Base-by-base conservation (phyloP, 805 yeast genomes). In the Teunomyces funiuensis region DNA sequence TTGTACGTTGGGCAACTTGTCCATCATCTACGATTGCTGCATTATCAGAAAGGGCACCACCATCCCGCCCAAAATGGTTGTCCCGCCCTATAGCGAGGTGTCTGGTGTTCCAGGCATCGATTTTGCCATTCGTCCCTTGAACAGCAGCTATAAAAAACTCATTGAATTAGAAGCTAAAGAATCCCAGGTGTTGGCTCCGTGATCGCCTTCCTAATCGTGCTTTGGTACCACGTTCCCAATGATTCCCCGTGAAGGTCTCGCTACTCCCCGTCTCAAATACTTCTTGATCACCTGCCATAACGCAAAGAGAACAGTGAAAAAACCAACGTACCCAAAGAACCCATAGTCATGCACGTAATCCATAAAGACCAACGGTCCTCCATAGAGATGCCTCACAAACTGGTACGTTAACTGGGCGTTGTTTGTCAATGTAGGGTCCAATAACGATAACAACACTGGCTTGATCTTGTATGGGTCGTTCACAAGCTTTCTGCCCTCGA, bases 71-170 rank as follows among this genome's bases (percentile, higher is more conserved):
- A 63, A 61, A 11, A 56, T 57, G 43, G 69, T 73, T 17, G 63
- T 79, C n/a, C 81, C 84, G 2, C 79, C 83, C 0, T 79, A 69
- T 46, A 66, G 77, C 27, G 58, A 66, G 20, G 82, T 77, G 2
- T 49, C 60, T 10, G 74, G 74, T 0, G 46, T 43, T 2, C 73
- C 73, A 1, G 73, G 74, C 3, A 37, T 34, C n/a, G 51, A 58
- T 36, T 67, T 61, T 28, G 15, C 11, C 11, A 46, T 69, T 3
- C 51, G 33, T 20, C 50, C 49, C 15, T 51, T 71, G 40, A 58
- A 53, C 39, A 53, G 53, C 16, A 57, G 69, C 26, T 69, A 58
- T 43, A 63, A 66, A 37, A 60, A 53, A 45, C 48, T 63, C n/a
- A 61, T 69, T 19, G 75, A 71, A 44, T 29, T 46, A 3, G 67